Conservation (phyloP, 2,329 filamentous ascomycete genomes). For the Pseudogymnoascus sp. region DNA sequence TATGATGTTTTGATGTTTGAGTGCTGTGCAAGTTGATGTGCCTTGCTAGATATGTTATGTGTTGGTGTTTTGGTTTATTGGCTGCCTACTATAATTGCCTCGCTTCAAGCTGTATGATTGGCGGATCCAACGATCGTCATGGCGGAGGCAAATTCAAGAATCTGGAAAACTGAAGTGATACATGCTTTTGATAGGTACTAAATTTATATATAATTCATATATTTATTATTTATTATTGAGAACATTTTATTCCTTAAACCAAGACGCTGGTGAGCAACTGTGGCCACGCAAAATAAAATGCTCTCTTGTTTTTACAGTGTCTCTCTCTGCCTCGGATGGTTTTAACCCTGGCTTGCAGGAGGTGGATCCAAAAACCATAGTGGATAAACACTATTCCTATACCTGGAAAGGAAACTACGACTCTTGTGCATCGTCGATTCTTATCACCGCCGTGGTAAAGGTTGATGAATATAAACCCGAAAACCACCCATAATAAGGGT, state of each 20-base stretch:
- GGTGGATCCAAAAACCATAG: not conserved
- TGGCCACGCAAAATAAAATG: not conserved
- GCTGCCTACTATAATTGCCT: slow-evolving; percentile 1
- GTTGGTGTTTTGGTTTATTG: not conserved
- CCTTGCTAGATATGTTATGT: slow-evolving; percentile 1
- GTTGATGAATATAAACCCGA: not conserved
- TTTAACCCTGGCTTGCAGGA: not conserved
- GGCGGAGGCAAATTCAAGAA: not conserved
- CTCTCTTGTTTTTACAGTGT: not conserved
- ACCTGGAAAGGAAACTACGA: not conserved
- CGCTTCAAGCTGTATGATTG: not conserved
- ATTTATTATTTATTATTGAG: not conserved
- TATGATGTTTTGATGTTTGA: not conserved
- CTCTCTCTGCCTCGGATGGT: not conserved
- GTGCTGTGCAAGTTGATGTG: not conserved
- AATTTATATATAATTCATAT: not conserved
- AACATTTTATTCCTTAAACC: not conserved
- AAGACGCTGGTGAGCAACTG: not conserved
- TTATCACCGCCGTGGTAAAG: not conserved
- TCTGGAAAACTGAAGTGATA: not conserved
- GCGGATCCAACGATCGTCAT: not conserved
- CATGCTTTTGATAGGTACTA: not conserved
- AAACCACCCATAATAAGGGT: not conserved
- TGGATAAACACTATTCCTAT: not conserved
- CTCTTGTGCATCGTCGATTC: not conserved